Evolutionary conservation across 108 stramenopile genomes (phyloP).

Genomic region (Schizochytrium sp.): DNA sequence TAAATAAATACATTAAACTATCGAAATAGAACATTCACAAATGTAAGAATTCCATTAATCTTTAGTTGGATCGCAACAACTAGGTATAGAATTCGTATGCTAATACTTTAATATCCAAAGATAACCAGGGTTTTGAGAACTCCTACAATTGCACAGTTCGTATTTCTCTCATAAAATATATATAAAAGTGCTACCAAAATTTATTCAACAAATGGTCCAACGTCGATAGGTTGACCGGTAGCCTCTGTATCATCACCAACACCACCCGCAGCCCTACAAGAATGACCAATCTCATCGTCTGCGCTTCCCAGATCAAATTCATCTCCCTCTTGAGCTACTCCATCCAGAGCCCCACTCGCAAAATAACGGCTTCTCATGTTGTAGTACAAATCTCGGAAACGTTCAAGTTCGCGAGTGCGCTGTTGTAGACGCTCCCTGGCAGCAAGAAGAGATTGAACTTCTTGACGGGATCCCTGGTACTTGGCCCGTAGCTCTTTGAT

Average conservation of each 20-base stretch:
- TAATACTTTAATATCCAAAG: too few relatives aligned
- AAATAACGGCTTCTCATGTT: not conserved
- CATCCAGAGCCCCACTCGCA: not conserved
- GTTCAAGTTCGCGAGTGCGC: constrained; percentile 6
- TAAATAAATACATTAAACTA: too few relatives aligned
- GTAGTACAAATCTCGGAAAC: constrained; percentile 11
- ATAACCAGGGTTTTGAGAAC: too few relatives aligned
- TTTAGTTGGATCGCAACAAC: too few relatives aligned
- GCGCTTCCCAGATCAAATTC: not conserved
- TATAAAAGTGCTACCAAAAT: too few relatives aligned
- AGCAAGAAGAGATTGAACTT: not conserved
- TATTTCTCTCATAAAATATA: too few relatives aligned
- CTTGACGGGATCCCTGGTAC: not conserved
- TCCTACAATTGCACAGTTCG: too few relatives aligned
- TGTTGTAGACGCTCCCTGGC: not conserved
- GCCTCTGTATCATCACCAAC: not conserved
- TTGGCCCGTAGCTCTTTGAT: constrained; percentile 44
- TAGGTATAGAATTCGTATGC: too few relatives aligned
- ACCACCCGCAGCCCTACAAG: not conserved
- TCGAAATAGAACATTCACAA: too few relatives aligned
- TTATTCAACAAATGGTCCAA: not conserved
- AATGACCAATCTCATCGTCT: not conserved
- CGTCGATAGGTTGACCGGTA: not conserved
- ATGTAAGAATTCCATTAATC: too few relatives aligned
- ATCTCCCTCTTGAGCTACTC: not conserved